Conservation (phyloP, 2,329 filamentous ascomycete species). For the Lachnum nothofagi region DNA sequence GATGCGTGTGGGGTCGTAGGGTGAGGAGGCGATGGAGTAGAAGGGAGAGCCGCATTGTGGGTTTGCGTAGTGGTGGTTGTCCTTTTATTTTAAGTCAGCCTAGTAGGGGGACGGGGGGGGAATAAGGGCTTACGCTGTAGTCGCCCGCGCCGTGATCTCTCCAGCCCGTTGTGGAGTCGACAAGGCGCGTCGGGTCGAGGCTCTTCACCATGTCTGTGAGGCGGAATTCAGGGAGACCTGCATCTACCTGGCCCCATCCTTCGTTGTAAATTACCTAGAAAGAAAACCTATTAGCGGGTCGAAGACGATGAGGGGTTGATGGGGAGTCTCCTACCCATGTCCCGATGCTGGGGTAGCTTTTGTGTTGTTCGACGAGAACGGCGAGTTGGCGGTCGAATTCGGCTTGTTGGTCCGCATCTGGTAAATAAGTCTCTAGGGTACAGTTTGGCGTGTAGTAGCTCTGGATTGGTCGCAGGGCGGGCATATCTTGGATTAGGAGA, state of each 20-base stretch:
- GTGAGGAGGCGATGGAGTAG: constrained; percentile 53
- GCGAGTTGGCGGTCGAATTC: constrained; percentile 52
- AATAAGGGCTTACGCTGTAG: constrained; percentile 38
- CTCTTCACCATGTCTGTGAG: constrained; percentile 50
- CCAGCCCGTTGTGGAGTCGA: constrained; percentile 63
- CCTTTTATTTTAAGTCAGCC: constrained; percentile 34
- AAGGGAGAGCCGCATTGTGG: constrained; percentile 67
- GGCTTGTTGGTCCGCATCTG: constrained; percentile 46
- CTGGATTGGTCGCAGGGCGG: constrained; percentile 44
- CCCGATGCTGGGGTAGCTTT: constrained; percentile 55
- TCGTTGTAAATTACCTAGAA: constrained; percentile 64
- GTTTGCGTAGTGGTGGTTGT: constrained; percentile 68
- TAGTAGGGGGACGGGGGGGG: background rate
- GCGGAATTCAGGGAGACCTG: constrained; percentile 49
- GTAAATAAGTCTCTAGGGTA: constrained; percentile 21
- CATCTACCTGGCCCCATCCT: constrained; percentile 59
- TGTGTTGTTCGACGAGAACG: constrained; percentile 40
- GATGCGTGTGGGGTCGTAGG: constrained; percentile 55
- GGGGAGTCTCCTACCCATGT: constrained; percentile 48
- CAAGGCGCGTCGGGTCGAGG: constrained; percentile 59
- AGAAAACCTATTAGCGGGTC: background rate
- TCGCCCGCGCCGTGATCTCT: constrained; percentile 63
- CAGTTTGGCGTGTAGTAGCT: constrained; percentile 1
- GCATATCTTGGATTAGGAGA: constrained; percentile 69
- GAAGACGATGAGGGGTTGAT: background rate